Conservation (phyloP, 805 yeast species). For the Naumovozyma castellii region DNA sequence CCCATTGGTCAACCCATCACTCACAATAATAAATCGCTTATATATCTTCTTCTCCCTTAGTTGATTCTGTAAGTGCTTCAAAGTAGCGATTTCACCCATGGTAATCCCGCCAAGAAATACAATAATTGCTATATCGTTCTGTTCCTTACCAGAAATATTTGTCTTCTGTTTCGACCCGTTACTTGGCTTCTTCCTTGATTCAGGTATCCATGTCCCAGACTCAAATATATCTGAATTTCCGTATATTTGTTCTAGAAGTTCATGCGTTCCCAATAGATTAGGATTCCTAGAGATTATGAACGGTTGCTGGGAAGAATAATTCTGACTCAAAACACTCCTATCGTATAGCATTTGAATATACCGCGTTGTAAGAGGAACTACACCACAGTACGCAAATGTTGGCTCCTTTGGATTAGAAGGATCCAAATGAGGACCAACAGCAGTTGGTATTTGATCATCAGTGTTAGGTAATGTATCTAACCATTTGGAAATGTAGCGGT, state of each 20-base stretch:
- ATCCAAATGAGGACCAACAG: background rate
- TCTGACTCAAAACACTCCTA: conserved; percentile 40
- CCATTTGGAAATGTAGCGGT: conserved; percentile 18
- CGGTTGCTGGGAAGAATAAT: conserved; percentile 26
- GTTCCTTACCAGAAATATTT: conserved; percentile 1
- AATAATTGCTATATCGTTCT: conserved; percentile 32
- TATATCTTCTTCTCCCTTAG: conserved; percentile 28
- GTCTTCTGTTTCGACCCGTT: background rate
- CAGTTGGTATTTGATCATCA: conserved; percentile 4
- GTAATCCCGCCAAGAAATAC: conserved; percentile 80
- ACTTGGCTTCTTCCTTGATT: conserved; percentile 1
- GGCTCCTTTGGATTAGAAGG: conserved; percentile 15
- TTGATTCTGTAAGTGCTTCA: conserved; percentile 49
- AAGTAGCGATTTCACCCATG: conserved; percentile 68
- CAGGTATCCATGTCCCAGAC: conserved; percentile 19
- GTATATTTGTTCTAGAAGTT: conserved; percentile 20
- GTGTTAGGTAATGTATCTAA: conserved; percentile 20
- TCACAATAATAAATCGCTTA: conserved; percentile 36
- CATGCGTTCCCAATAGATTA: conserved; percentile 13
- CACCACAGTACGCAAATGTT: conserved; percentile 68
- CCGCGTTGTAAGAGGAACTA: conserved; percentile 65
- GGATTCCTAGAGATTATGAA: conserved; percentile 25
- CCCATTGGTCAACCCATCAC: conserved; percentile 42
- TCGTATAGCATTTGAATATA: conserved; percentile 60
- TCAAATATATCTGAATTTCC: conserved; percentile 12